These are phyloP conservation scores for Fusarium praegraminearum DNA, from an alignment of 2,329 filamentous ascomycete genomes.

Conservation along the genomic window DNA sequence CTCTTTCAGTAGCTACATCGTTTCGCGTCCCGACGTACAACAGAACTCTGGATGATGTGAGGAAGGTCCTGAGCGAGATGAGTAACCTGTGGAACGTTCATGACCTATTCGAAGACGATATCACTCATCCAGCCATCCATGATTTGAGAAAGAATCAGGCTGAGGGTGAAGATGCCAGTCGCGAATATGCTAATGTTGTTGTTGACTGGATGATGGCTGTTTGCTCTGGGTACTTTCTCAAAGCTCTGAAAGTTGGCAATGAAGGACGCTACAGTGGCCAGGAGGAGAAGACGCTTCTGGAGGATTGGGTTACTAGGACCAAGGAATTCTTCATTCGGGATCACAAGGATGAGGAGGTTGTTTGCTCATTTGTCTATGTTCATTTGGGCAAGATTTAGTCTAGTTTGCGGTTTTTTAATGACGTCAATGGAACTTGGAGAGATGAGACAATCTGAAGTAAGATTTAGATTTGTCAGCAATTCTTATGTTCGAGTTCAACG, in stretches of 20 bases:
- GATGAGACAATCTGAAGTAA: not conserved
- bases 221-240: slow-evolving; percentile 6
- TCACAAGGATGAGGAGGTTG: not conserved
- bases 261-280: not conserved
- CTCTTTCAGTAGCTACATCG: not conserved
- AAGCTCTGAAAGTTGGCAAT: not conserved
- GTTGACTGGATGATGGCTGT: slow-evolving; percentile 19
- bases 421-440: not conserved
- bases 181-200: not conserved
- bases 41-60: not conserved
- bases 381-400: not conserved
- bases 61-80: not conserved
- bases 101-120: not conserved
- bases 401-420: not conserved
- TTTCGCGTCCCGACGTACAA: not conserved
- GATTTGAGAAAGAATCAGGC: not conserved
- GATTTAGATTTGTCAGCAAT: not conserved
- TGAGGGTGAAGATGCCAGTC: not conserved
- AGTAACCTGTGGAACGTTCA: not conserved
- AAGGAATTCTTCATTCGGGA: not conserved
- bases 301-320: not conserved
- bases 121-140: not conserved
- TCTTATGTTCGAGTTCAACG: not conserved
- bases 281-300: not conserved
- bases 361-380: slow-evolving; percentile 2